These are phyloP conservation scores for Sporormia fimetaria DNA, from an alignment of 495 filamentous ascomycete species.

Conservation along the genomic window DNA sequence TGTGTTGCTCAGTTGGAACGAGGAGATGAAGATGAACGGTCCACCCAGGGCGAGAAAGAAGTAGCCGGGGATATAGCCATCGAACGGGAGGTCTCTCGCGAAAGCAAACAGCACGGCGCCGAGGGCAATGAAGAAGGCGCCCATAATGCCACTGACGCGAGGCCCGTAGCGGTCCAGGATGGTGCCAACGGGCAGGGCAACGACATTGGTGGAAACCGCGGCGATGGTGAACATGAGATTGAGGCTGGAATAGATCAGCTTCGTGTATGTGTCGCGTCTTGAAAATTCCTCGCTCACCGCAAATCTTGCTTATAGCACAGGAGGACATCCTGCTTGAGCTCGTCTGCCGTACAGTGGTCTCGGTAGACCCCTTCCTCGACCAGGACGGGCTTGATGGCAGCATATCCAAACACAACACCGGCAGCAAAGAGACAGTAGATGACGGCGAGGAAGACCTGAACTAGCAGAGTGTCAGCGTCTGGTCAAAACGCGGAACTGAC, in stretches of 20 bases:
- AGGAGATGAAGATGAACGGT: slow-evolving; percentile 81
- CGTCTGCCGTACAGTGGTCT: slow-evolving; percentile 46
- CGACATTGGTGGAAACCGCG: slow-evolving; percentile 76
- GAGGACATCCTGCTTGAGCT: slow-evolving; percentile 48
- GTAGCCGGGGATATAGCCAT: slow-evolving; percentile 70
- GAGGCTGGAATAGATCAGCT: too few species aligned
- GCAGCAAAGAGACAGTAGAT: slow-evolving; percentile 74
- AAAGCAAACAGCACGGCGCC: slow-evolving; percentile 63
- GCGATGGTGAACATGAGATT: slow-evolving; percentile 93
- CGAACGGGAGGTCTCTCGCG: slow-evolving; percentile 51
- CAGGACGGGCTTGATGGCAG: slow-evolving; percentile 72
- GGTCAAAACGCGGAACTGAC: not conserved
- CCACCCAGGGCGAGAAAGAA: slow-evolving; percentile 74
- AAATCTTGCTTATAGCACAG: slow-evolving; percentile 68
- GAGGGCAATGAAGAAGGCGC: slow-evolving; percentile 53
- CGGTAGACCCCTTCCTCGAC: slow-evolving; percentile 65
- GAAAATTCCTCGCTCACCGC: slow-evolving; percentile 33
- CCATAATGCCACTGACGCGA: slow-evolving; percentile 61
- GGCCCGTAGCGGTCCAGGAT: slow-evolving; percentile 79
- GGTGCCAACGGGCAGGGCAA: slow-evolving; percentile 72
- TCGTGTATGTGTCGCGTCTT: not conserved
- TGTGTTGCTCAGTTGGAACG: slow-evolving; percentile 86
- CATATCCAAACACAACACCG: slow-evolving; percentile 73
- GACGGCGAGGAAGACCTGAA: slow-evolving; percentile 54
- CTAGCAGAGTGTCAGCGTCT: slow-evolving; percentile 27